Conservation (phyloP, 257 asterid genomes). For the Solanum clarkiae region DNA sequence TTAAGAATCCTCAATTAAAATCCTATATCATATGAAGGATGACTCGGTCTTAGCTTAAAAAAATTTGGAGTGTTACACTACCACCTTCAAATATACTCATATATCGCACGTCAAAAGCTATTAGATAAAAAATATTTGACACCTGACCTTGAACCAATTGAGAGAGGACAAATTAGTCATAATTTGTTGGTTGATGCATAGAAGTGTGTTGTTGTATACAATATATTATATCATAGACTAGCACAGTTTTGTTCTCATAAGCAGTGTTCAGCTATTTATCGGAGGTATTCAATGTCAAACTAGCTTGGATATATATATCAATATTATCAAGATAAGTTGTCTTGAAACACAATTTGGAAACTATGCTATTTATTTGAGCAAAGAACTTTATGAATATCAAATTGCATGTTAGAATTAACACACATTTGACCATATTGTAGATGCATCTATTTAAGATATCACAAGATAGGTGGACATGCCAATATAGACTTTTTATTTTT, state of each 20-base stretch:
- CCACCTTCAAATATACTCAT: too few relatives aligned
- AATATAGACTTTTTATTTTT: too few relatives aligned
- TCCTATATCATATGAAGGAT: too few relatives aligned
- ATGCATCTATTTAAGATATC: neutral
- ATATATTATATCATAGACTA: neutral
- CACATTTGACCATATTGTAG: neutral
- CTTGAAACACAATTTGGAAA: neutral
- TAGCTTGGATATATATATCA: neutral
- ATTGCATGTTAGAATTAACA: neutral
- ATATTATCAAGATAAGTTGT: neutral
- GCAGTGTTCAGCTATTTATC: neutral
- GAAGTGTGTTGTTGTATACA: neutral
- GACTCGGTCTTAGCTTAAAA: too few relatives aligned
- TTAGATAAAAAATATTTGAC: too few relatives aligned
- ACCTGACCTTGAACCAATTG: neutral
- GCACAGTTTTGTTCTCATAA: neutral
- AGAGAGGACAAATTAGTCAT: neutral
- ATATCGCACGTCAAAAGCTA: neutral
- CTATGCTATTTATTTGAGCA: neutral
- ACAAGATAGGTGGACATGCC: neutral
- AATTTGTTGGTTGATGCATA: neutral
- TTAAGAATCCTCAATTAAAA: too few relatives aligned
- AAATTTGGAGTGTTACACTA: too few relatives aligned
- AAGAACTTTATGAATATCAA: neutral
- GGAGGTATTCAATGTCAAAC: neutral